phyloP scores from a whole-genome alignment of 2,329 filamentous ascomycete species.

The Colletotrichum graminicola region DNA sequence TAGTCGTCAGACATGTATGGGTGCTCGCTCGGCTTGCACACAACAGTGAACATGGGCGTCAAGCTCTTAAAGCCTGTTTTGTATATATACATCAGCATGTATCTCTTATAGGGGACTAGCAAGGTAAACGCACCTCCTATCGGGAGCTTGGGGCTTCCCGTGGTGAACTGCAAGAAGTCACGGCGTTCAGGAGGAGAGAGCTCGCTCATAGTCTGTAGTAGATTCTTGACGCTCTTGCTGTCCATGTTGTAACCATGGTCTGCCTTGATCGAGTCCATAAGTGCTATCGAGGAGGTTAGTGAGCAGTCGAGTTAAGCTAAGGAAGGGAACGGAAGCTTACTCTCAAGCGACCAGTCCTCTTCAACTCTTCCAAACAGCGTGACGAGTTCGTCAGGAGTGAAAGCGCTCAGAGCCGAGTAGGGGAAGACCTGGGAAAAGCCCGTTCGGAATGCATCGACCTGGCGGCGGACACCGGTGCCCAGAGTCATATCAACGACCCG shows the following conservation, averaged over 20 bases:
- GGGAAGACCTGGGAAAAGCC: constrained; percentile 98
- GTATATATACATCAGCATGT: constrained; percentile 14
- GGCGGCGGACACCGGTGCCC: constrained; percentile 86
- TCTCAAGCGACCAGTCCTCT: constrained; percentile 98
- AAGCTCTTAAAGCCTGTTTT: constrained; percentile 90
- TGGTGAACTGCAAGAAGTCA: constrained; percentile 97
- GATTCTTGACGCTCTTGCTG: constrained; percentile 92
- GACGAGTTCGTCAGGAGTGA: constrained; percentile 94
- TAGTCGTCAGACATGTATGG: constrained; percentile 97
- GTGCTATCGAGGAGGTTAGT: constrained; percentile 66
- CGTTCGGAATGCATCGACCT: constrained; percentile 89
- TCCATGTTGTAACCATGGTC: constrained; percentile 99
- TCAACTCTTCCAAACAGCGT: constrained; percentile 93
- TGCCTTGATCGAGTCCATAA: constrained; percentile 98
- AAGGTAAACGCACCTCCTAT: constrained; percentile 82
- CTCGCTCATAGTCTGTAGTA: constrained; percentile 95
- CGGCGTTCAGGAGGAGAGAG: constrained; percentile 80
- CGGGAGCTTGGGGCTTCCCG: constrained; percentile 95
- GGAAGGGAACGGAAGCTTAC: constrained; percentile 65
- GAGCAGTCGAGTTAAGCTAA: not conserved
- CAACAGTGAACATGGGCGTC: constrained; percentile 98
- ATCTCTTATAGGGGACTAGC: constrained; percentile 6
- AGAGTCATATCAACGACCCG: constrained; percentile 92
- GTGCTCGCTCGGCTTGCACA: constrained; percentile 97
- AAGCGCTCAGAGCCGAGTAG: constrained; percentile 90